phyloP scores from a whole-genome alignment of 2,329 filamentous ascomycete genomes.

The Bipolaris oryzae region DNA sequence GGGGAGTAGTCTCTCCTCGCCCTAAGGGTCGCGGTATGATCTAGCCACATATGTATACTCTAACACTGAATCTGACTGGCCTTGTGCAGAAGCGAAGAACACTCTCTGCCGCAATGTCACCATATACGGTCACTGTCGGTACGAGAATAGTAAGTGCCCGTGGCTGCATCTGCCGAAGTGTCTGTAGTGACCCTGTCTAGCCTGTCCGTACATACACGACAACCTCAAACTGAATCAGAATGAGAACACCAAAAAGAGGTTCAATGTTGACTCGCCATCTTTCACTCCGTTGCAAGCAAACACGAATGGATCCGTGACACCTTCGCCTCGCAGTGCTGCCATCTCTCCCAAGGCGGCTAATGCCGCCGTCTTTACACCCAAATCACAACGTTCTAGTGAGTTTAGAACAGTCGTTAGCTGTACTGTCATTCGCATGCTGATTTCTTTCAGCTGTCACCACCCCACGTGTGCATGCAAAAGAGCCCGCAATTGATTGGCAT shows the following conservation, averaged over 20 bases:
- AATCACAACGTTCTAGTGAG: slow-evolving; percentile 56
- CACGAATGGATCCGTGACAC: slow-evolving; percentile 54
- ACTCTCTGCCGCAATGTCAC: slow-evolving; percentile 90
- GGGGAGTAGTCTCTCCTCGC: slow-evolving; percentile 51
- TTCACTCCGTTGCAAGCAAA: slow-evolving; percentile 75
- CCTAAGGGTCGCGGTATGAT: slow-evolving; percentile 52
- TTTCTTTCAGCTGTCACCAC: slow-evolving; percentile 47
- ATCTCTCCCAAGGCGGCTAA: slow-evolving; percentile 91
- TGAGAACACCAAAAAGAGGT: slow-evolving; percentile 69
- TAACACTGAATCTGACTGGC: slow-evolving; percentile 27
- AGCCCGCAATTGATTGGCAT: slow-evolving; percentile 56
- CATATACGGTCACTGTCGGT: slow-evolving; percentile 92
- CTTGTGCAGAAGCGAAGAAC: slow-evolving; percentile 70
- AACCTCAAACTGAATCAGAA: slow-evolving; percentile 65
- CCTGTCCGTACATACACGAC: slow-evolving; percentile 87
- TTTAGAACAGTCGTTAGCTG: slow-evolving; percentile 15
- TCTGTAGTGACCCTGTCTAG: slow-evolving; percentile 33
- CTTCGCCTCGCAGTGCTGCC: slow-evolving; percentile 68
- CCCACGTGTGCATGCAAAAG: slow-evolving; percentile 54
- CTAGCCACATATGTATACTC: slow-evolving; percentile 8
- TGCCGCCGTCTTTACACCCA: slow-evolving; percentile 83
- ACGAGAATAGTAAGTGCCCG: slow-evolving; percentile 71
- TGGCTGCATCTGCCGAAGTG: slow-evolving; percentile 10
- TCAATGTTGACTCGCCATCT: slow-evolving; percentile 95
- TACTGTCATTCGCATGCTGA: slow-evolving; percentile 21